Percentiles rank a stretch among this genome's conserved stretches.
Conservation (phyloP, 148 eudicot species). For the Camellia granthamiana region DNA sequence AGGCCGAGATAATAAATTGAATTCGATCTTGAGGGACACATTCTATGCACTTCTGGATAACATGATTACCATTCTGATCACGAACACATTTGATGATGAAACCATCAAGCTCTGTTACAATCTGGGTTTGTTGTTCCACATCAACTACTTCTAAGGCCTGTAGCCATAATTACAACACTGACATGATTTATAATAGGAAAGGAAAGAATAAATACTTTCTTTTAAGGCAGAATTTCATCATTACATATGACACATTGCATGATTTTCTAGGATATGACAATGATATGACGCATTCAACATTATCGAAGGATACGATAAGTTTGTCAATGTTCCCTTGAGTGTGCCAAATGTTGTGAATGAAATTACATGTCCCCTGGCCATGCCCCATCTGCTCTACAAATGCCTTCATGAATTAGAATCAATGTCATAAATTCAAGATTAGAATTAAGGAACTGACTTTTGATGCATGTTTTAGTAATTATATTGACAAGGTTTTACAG, state of each 20-base stretch:
- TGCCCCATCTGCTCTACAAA: neutral
- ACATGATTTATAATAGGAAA: neutral
- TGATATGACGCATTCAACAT: neutral
- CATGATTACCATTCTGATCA: conserved; percentile 83
- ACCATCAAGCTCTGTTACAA: conserved; percentile 62
- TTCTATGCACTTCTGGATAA: conserved; percentile 75
- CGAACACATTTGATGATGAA: conserved; percentile 62
- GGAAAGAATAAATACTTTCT: neutral
- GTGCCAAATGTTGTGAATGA: neutral
- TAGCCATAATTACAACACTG: neutral
- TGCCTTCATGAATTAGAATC: neutral
- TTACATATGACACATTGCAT: neutral
- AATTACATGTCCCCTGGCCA: neutral
- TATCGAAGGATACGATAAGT: neutral
- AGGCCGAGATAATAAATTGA: conserved; percentile 49
- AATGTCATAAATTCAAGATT: neutral
- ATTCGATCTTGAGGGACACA: conserved; percentile 56
- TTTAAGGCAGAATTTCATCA: neutral
- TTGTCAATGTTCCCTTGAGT: neutral
- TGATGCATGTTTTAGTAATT: no score
- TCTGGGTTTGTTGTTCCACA: conserved; percentile 40
- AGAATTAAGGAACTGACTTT: neutral
- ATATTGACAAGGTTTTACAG: no score
- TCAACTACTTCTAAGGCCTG: conserved; percentile 71
- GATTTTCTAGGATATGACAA: neutral